Conservation (phyloP, 2,329 filamentous ascomycete genomes). For the Fusarium sp. region DNA sequence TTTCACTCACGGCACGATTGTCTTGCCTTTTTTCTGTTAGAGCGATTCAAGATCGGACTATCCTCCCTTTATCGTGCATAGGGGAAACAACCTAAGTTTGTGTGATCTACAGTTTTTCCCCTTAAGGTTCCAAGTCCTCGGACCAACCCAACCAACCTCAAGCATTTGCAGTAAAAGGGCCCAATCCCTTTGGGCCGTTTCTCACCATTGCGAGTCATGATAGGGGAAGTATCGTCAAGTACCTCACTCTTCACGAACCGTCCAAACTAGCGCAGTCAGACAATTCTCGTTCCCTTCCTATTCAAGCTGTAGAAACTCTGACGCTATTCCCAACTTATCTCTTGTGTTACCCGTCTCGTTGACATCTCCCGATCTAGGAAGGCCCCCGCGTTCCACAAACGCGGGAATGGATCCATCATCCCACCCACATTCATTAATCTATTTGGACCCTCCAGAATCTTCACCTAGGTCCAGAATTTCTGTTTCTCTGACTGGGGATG, state of each 20-base stretch:
- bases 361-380: slow-evolving; percentile 20
- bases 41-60: slow-evolving; percentile 9
- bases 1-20: slow-evolving; percentile 8
- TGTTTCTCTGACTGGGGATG: not conserved
- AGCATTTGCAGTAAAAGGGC: not conserved
- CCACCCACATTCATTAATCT: slow-evolving; percentile 15
- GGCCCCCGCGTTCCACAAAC: slow-evolving; percentile 25
- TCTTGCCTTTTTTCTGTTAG: slow-evolving; percentile 10
- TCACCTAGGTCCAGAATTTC: not conserved
- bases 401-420: slow-evolving; percentile 29
- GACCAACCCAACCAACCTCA: not conserved
- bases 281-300: not conserved
- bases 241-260: not conserved
- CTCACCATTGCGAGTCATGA: slow-evolving; percentile 11
- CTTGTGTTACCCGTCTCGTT: slow-evolving; percentile 21
- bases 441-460: not conserved
- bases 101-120: not conserved
- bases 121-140: not conserved
- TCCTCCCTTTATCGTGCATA: slow-evolving; percentile 10
- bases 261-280: not conserved
- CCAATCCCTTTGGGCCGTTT: not conserved
- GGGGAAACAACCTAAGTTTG: not conserved
- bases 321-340: slow-evolving; percentile 20
- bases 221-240: not conserved
- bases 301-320: not conserved